These are phyloP conservation scores for Penicillium samsonianum DNA, from an alignment of 495 filamentous ascomycete genomes.

Conservation along the genomic window DNA sequence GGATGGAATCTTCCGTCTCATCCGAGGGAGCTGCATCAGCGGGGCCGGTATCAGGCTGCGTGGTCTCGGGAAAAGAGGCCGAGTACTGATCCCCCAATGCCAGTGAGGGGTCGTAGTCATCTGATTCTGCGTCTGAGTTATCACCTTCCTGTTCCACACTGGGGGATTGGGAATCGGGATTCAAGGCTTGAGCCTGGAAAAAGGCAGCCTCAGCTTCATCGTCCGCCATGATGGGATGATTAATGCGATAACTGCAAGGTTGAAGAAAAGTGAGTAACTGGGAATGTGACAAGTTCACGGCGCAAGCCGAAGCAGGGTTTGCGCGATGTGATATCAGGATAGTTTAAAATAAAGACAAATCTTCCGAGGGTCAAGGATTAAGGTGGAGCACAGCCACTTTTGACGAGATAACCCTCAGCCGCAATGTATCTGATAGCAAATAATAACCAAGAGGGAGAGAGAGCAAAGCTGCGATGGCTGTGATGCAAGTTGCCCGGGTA, in stretches of 20 bases:
- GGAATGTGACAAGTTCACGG: neutral
- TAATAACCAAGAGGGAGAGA: neutral
- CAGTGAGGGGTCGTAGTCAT: slow-evolving; percentile 58
- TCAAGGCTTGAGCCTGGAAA: slow-evolving; percentile 56
- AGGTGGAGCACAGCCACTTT: slow-evolving; percentile 13
- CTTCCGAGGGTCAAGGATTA: neutral
- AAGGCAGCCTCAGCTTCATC: slow-evolving; percentile 64
- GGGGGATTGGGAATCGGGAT: slow-evolving; percentile 44
- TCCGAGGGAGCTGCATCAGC: slow-evolving; percentile 25
- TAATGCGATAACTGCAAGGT: slow-evolving; percentile 14
- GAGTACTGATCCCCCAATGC: slow-evolving; percentile 49
- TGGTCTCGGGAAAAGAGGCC: slow-evolving; percentile 28
- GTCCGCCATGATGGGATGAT: slow-evolving; percentile 53
- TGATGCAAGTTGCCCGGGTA: slow-evolving; percentile 13
- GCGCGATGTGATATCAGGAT: neutral
- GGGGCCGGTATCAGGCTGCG: slow-evolving; percentile 28
- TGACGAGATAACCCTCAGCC: slow-evolving; percentile 7
- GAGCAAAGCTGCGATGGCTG: slow-evolving; percentile 1
- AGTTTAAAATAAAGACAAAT: neutral
- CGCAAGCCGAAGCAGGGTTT: slow-evolving; percentile 2
- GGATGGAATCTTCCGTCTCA: slow-evolving; percentile 18
- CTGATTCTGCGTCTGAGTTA: slow-evolving; percentile 53
- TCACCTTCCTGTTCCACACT: slow-evolving; percentile 52
- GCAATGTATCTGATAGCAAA: slow-evolving; percentile 4
- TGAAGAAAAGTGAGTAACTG: slow-evolving; percentile 8